A percentile compares a stretch with the other conserved stretches of the same genome.
phyloP scores from a whole-genome alignment of 2,329 filamentous ascomycete species.

The Clonostachys solani region DNA sequence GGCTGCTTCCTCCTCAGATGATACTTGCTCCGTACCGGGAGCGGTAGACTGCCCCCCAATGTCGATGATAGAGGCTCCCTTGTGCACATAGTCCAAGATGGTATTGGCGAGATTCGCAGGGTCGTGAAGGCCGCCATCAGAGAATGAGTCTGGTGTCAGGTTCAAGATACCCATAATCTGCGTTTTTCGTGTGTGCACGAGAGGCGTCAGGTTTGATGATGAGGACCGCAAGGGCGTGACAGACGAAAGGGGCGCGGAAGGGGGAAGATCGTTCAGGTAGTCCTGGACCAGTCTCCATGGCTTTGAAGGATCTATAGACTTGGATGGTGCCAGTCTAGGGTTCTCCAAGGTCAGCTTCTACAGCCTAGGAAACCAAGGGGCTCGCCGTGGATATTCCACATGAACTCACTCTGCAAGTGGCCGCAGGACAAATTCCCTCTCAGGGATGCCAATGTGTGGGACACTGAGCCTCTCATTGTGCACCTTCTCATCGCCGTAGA shows the following conservation, averaged over 20 bases:
- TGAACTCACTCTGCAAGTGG: conserved; percentile 70
- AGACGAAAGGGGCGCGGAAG: conserved; percentile 47
- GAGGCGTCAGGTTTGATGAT: conserved; percentile 51
- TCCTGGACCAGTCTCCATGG: conserved; percentile 60
- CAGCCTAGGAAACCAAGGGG: not conserved
- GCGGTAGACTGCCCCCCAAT: conserved; percentile 92
- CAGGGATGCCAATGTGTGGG: conserved; percentile 79
- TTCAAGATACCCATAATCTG: conserved; percentile 93
- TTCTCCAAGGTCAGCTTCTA: not conserved
- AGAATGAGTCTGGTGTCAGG: conserved; percentile 94
- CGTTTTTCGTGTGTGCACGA: conserved; percentile 57
- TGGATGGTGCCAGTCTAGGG: conserved; percentile 49
- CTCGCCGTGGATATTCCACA: not conserved
- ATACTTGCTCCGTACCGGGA: conserved; percentile 66
- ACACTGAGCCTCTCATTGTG: conserved; percentile 71
- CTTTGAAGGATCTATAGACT: conserved; percentile 43
- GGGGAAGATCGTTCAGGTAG: conserved; percentile 55
- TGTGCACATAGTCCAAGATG: conserved; percentile 56
- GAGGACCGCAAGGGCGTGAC: conserved; percentile 49
- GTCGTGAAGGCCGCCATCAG: conserved; percentile 72
- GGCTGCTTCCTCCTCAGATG: conserved; percentile 67
- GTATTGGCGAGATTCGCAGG: conserved; percentile 50
- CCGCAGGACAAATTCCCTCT: conserved; percentile 89
- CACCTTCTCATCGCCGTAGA: conserved; percentile 68
- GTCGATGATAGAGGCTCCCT: conserved; percentile 82